Conservation (phyloP, 306 rosid species). For the Luffa aegyptiaca region DNA sequence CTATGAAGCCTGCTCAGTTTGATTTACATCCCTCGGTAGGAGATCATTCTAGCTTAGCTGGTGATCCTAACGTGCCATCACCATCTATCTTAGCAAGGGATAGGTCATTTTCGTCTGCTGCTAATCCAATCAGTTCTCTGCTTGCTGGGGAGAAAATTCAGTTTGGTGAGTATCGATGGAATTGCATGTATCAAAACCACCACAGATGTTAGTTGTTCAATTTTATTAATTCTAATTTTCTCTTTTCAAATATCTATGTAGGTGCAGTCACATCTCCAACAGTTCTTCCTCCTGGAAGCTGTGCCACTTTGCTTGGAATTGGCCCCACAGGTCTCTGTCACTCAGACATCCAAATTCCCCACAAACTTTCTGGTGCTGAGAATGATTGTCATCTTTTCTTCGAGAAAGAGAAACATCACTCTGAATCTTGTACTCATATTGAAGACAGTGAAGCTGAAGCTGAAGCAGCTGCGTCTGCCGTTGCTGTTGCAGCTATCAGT, state of each 20-base stretch:
- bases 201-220: slow-evolving; percentile 6
- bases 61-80: slow-evolving; percentile 49
- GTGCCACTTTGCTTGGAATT: slow-evolving; percentile 51
- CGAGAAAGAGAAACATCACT: slow-evolving; percentile 52
- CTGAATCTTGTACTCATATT: slow-evolving; percentile 45
- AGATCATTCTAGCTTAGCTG: slow-evolving; percentile 35
- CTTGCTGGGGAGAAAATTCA: slow-evolving; percentile 99
- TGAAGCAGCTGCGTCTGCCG: slow-evolving; percentile 97
- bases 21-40: slow-evolving; percentile 57
- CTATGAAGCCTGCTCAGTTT: slow-evolving; percentile 83
- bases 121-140: slow-evolving; percentile 75
- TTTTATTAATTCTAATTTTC: slow-evolving; percentile 4
- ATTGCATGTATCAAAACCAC: slow-evolving; percentile 1
- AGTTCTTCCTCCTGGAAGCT: slow-evolving; percentile 54
- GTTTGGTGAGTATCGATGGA: slow-evolving; percentile 56
- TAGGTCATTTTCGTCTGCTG: slow-evolving; percentile 48
- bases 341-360: slow-evolving; percentile 53
- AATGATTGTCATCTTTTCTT: slow-evolving; percentile 58
- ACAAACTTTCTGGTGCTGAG: slow-evolving; percentile 48
- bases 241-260: slow-evolving; percentile 19
- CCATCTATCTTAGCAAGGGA: slow-evolving; percentile 72
- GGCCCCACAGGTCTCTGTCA: slow-evolving; percentile 54
- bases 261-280: slow-evolving; percentile 98
- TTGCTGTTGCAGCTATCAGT: slow-evolving; percentile 93
- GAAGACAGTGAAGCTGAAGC: slow-evolving; percentile 90